Evolutionary conservation across 495 filamentous ascomycete species (phyloP).

Genomic region (Thozetella sp.): DNA sequence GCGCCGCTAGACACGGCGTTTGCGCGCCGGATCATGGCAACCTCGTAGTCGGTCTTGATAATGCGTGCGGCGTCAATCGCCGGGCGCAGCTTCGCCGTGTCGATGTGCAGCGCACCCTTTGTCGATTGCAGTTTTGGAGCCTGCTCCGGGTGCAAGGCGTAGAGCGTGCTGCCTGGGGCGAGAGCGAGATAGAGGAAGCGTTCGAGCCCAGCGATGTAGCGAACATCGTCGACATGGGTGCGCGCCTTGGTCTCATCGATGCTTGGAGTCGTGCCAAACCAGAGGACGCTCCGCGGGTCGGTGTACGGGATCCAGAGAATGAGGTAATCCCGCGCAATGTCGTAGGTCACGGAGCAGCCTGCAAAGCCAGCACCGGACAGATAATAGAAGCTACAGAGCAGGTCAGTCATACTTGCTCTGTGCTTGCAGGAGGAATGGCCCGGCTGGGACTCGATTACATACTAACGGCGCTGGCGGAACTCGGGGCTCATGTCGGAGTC

Average conservation of each 20-base stretch:
- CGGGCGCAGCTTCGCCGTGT: slow-evolving; percentile 50
- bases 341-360: slow-evolving; percentile 64
- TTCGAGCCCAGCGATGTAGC: slow-evolving; percentile 33
- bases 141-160: slow-evolving; percentile 41
- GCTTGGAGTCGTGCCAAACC: slow-evolving; percentile 58
- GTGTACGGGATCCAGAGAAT: slow-evolving; percentile 63
- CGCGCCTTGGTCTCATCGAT: slow-evolving; percentile 48
- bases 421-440: background rate
- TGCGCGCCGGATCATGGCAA: slow-evolving; percentile 75
- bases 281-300: slow-evolving; percentile 58
- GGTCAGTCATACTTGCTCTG: background rate
- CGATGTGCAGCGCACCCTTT: slow-evolving; percentile 35
- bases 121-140: slow-evolving; percentile 32
- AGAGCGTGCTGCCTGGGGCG: slow-evolving; percentile 33
- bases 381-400: slow-evolving; percentile 64
- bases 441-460: slow-evolving; percentile 7
- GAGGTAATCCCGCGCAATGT: slow-evolving; percentile 57
- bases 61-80: slow-evolving; percentile 75
- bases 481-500: slow-evolving; percentile 60
- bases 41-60: slow-evolving; percentile 81
- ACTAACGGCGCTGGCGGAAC: slow-evolving; percentile 69
- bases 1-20: slow-evolving; percentile 75
- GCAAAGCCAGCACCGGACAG: slow-evolving; percentile 62
- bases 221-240: slow-evolving; percentile 56
- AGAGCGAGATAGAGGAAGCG: slow-evolving; percentile 30